phyloP scores from a whole-genome alignment of 805 yeast species.

The Hanseniaspora thailandica region DNA sequence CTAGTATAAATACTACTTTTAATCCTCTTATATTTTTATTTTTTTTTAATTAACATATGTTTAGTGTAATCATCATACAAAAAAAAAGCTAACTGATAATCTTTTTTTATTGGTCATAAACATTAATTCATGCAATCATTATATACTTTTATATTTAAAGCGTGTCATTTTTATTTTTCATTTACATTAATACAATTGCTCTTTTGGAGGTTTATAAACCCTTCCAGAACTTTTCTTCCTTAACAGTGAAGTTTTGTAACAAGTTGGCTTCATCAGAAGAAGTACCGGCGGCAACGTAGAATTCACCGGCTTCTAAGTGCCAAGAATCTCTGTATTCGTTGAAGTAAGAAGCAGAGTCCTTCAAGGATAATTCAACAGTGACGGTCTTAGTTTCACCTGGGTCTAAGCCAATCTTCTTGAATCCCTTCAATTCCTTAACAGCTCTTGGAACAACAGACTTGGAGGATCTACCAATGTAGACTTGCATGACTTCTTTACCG shows the following conservation, averaged over 20 bases:
- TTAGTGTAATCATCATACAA: background rate
- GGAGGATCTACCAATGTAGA: conserved; percentile 34
- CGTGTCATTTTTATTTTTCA: background rate
- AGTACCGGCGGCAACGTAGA: conserved; percentile 38
- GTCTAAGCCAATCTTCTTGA: conserved; percentile 37
- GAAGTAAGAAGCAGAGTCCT: conserved; percentile 44
- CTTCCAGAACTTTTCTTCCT: conserved; percentile 22
- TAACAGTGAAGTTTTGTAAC: conserved; percentile 20
- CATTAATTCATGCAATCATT: background rate
- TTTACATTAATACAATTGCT: background rate
- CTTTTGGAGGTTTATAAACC: conserved; percentile 14
- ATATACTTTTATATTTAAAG: background rate
- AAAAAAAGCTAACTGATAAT: background rate
- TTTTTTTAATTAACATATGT: too few species aligned
- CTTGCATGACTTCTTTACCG: conserved; percentile 48
- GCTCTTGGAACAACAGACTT: conserved; percentile 36
- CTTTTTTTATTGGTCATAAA: background rate
- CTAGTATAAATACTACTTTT: background rate
- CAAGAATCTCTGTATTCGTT: conserved; percentile 40
- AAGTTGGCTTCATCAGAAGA: conserved; percentile 25
- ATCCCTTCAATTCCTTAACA: conserved; percentile 48
- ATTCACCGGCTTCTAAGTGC: conserved; percentile 42
- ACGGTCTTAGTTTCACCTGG: conserved; percentile 36
- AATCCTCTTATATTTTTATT: background rate
- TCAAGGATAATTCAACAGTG: conserved; percentile 31